Conservation (phyloP, 306 rosid species). For the Lathyrus oleraceus region DNA sequence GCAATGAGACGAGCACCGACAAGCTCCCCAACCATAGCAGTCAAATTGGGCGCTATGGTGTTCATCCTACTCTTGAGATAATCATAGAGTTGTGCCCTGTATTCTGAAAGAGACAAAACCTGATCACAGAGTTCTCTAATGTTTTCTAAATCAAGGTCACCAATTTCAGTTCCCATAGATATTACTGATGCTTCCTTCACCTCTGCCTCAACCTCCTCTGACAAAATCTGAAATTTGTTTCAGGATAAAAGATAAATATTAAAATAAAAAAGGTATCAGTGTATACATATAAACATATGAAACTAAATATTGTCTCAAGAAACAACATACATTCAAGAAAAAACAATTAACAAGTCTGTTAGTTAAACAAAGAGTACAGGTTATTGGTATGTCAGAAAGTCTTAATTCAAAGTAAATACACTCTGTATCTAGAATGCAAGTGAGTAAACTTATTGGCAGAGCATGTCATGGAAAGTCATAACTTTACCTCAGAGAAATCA, state of each 20-base stretch:
- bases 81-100: conserved; percentile 84
- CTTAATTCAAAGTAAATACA: neutral
- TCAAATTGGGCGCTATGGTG: conserved; percentile 92
- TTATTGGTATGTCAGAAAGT: neutral
- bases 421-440: neutral
- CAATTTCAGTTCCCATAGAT: conserved; percentile 97
- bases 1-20: conserved; percentile 99
- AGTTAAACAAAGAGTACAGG: neutral
- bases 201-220: conserved; percentile 75
- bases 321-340: neutral
- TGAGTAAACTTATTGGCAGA: neutral
- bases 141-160: conserved; percentile 82
- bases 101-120: conserved; percentile 85
- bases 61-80: conserved; percentile 89
- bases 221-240: conserved; percentile 53
- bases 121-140: conserved; percentile 87
- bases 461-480: neutral
- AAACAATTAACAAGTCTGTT: neutral
- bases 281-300: neutral
- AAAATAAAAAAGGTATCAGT: neutral
- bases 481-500: conserved; percentile 86
- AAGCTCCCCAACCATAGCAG: conserved; percentile 91
- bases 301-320: neutral
- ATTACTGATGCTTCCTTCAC: conserved; percentile 85
- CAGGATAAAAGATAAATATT: neutral